These are phyloP conservation scores for Candida maris DNA, from an alignment of 805 yeast genomes.

Conservation along the genomic window DNA sequence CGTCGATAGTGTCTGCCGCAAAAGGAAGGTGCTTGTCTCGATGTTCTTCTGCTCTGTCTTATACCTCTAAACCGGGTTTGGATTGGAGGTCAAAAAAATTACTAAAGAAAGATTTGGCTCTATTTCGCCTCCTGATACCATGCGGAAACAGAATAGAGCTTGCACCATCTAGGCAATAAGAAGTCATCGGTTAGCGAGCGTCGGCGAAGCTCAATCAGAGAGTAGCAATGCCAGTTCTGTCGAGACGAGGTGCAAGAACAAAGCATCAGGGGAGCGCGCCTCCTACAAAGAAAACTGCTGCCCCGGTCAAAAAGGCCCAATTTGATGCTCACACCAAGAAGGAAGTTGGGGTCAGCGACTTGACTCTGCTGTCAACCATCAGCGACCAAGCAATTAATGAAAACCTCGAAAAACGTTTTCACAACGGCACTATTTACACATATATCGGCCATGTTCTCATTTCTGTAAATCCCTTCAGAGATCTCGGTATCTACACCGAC, in stretches of 20 bases:
- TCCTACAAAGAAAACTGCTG: constrained; percentile 52
- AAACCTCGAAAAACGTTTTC: constrained; percentile 82
- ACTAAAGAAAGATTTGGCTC: too few species aligned
- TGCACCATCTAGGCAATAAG: too few species aligned
- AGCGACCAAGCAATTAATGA: constrained; percentile 91
- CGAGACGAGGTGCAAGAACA: constrained; percentile 69
- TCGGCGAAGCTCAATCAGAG: too few species aligned
- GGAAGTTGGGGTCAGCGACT: constrained; percentile 97
- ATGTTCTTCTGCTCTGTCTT: too few species aligned
- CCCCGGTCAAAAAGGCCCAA: constrained; percentile 76
- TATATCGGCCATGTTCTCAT: constrained; percentile 93
- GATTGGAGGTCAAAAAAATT: too few species aligned
- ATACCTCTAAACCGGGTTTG: too few species aligned
- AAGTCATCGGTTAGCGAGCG: too few species aligned
- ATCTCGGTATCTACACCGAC: constrained; percentile 90
- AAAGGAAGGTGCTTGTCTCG: too few species aligned
- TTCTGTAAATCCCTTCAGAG: constrained; percentile 95
- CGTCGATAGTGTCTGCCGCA: too few species aligned
- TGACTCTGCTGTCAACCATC: constrained; percentile 83
- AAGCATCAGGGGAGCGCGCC: constrained; percentile 42
- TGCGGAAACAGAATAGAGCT: too few species aligned
- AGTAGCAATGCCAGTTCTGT: constrained; percentile 15
- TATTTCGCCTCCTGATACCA: too few species aligned
- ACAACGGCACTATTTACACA: constrained; percentile 86
- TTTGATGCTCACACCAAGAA: constrained; percentile 85